Evolutionary conservation across 768 basidiomycete genomes (phyloP).

Genomic region (Russula griseocarnosa): DNA sequence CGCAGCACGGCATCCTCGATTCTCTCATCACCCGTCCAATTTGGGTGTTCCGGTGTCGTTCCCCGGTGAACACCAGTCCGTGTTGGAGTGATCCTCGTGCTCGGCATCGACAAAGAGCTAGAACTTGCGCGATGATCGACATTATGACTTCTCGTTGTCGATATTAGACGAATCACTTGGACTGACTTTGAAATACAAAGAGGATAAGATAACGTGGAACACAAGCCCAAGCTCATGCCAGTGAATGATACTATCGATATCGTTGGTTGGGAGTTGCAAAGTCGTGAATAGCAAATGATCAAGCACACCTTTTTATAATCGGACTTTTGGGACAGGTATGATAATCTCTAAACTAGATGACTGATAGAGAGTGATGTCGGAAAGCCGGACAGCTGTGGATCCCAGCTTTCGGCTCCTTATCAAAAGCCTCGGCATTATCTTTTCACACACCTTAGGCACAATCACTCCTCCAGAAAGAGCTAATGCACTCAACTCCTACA

Average conservation of each 20-base stretch:
- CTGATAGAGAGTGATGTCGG: too few relatives aligned
- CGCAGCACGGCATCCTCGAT: conserved; percentile 66
- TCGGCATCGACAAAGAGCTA: conserved; percentile 63
- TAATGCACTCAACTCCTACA: background rate
- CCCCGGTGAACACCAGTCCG: conserved; percentile 30
- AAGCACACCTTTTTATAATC: too few relatives aligned
- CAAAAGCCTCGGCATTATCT: background rate
- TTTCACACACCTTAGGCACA: background rate
- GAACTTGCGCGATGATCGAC: conserved; percentile 43
- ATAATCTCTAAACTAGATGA: too few relatives aligned
- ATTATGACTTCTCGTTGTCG: background rate
- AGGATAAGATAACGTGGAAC: background rate
- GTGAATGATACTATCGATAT: too few relatives aligned
- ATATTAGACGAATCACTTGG: background rate
- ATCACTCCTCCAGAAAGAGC: background rate
- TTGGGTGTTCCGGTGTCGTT: conserved; percentile 47
- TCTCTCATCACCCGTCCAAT: conserved; percentile 78
- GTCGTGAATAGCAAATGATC: too few relatives aligned
- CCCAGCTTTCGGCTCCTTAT: background rate
- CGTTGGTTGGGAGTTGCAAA: too few relatives aligned
- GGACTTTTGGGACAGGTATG: too few relatives aligned
- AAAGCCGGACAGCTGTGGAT: too few relatives aligned
- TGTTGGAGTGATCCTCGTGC: conserved; percentile 41
- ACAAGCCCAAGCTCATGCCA: conserved; percentile 1
- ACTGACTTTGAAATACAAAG: background rate